Percentiles rank a stretch among this genome's conserved stretches.
Evolutionary conservation across 225 moss, liverwort and hornwort genomes (phyloP).

Genomic region (Sphagnum tenellum): DNA sequence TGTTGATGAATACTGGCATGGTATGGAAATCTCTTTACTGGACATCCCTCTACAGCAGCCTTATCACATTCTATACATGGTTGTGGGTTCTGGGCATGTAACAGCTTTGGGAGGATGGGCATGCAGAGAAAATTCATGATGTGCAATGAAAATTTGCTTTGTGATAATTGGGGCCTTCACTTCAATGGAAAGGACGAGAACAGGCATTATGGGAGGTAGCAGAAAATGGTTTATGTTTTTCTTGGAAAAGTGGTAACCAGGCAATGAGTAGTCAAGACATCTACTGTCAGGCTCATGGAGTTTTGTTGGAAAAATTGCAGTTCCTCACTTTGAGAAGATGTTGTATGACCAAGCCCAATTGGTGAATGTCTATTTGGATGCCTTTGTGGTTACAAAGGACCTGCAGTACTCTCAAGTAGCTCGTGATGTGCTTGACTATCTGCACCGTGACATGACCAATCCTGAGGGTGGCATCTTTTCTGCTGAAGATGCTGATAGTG

Average conservation of each 20-base stretch:
- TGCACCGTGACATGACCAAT: conserved; percentile 70
- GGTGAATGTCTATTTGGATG: conserved; percentile 85
- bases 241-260: background rate
- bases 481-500: conserved; percentile 97
- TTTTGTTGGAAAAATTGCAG: conserved; percentile 17
- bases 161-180: too few relatives aligned
- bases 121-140: too few relatives aligned
- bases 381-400: conserved; percentile 69
- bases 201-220: too few relatives aligned
- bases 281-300: background rate
- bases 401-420: conserved; percentile 52
- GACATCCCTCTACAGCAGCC: too few relatives aligned
- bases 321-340: conserved; percentile 99
- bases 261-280: background rate
- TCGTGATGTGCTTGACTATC: conserved; percentile 81
- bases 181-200: too few relatives aligned
- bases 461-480: conserved; percentile 86
- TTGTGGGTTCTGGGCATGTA: too few relatives aligned
- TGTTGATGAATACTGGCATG: conserved; percentile 98
- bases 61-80: too few relatives aligned
- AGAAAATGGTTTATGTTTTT: too few relatives aligned
- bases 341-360: conserved; percentile 97
- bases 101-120: too few relatives aligned
- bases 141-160: too few relatives aligned
- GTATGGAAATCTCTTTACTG: conserved; percentile 7